phyloP scores from a whole-genome alignment of 2,329 filamentous ascomycete species.

The Penicillium sp. region DNA sequence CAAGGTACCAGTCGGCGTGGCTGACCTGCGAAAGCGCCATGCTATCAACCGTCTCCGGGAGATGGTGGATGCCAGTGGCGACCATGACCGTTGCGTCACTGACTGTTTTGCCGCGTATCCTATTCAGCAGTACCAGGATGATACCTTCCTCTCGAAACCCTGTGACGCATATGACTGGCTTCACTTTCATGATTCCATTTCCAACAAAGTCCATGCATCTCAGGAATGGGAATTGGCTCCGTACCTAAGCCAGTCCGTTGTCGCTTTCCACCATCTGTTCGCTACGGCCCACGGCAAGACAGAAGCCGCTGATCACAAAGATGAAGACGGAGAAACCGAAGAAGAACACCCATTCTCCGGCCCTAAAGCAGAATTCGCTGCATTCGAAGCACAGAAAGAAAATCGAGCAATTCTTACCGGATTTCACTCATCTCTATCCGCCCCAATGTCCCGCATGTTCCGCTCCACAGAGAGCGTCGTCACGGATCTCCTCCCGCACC shows the following conservation, averaged over 20 bases:
- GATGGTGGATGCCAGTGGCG: constrained; percentile 62
- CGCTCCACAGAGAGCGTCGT: constrained; percentile 74
- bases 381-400: constrained; percentile 75
- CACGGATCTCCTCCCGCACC: constrained; percentile 79
- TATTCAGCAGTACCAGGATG: constrained; percentile 85
- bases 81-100: constrained; percentile 60
- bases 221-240: constrained; percentile 91
- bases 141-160: constrained; percentile 85
- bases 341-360: constrained; percentile 74
- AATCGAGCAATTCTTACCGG: constrained; percentile 71
- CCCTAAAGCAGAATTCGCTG: constrained; percentile 75
- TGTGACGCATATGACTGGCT: constrained; percentile 89
- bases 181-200: constrained; percentile 83
- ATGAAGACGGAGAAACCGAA: constrained; percentile 46
- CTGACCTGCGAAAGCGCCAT: constrained; percentile 58
- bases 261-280: constrained; percentile 91
- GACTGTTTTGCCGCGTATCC: constrained; percentile 86
- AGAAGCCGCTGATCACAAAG: constrained; percentile 46
- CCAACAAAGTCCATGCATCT: constrained; percentile 71
- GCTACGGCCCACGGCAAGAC: constrained; percentile 62
- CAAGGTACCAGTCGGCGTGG: constrained; percentile 52
- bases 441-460: constrained; percentile 72
- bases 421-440: constrained; percentile 69
- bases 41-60: constrained; percentile 59
- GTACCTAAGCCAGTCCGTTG: constrained; percentile 80